These are phyloP conservation scores for Detonula confervacea DNA, from an alignment of 352 stramenopile genomes.

Conservation along the genomic window DNA sequence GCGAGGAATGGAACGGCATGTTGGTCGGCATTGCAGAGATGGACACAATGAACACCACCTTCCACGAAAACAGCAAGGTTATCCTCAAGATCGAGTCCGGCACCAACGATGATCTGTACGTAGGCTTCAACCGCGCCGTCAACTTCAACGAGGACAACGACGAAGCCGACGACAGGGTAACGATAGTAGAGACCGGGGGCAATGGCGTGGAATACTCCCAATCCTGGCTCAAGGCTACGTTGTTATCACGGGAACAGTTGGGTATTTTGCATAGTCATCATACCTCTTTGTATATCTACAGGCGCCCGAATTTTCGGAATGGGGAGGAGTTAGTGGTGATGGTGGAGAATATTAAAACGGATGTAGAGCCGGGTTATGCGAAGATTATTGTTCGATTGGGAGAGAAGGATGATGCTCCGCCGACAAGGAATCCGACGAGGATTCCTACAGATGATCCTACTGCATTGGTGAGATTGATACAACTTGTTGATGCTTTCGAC, in stretches of 20 bases:
- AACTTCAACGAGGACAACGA: slow-evolving; percentile 45
- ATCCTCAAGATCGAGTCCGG: slow-evolving; percentile 22
- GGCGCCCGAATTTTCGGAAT: slow-evolving; percentile 30
- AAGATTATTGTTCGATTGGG: neutral
- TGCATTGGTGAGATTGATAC: neutral
- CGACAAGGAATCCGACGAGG: neutral
- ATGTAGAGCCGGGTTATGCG: slow-evolving; percentile 38
- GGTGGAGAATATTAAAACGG: slow-evolving; percentile 35
- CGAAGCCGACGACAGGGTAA: slow-evolving; percentile 30
- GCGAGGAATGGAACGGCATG: too few relatives aligned
- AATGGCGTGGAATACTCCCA: slow-evolving; percentile 36
- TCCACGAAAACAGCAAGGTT: neutral
- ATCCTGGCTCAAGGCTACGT: slow-evolving; percentile 21
- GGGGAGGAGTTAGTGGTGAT: slow-evolving; percentile 19
- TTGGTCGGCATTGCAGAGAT: slow-evolving; percentile 15
- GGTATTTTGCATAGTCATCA: neutral
- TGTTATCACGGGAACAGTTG: slow-evolving; percentile 1
- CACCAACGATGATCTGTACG: neutral
- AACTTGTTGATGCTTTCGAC: neutral
- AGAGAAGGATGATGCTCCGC: neutral
- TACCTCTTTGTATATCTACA: too few relatives aligned
- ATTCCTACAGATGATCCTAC: too few relatives aligned
- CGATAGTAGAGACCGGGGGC: slow-evolving; percentile 9
- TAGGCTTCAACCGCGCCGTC: slow-evolving; percentile 16
- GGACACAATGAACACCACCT: too few relatives aligned